Base-by-base conservation (phyloP, 345 rosid species). In the Fremontodendron californicum region DNA sequence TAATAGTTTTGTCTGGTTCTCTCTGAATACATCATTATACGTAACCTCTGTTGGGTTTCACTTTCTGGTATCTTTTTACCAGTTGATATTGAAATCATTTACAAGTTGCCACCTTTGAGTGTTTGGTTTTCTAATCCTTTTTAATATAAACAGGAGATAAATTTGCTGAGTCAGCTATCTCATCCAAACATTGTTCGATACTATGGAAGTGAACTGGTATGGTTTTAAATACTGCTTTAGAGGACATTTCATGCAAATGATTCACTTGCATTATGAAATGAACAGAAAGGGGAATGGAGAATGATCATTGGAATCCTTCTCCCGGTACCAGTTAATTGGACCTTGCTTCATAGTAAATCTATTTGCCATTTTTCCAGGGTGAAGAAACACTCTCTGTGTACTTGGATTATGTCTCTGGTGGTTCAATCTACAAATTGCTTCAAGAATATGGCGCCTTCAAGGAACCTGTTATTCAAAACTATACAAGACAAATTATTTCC, bases 341-440 rank as follows among this genome's bases (percentile, higher is more conserved):
- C 70, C 62, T 42, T 70, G 78, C 29, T 60, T 72, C 65, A 16
- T 81, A 65, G 52, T 63, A 57, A 75, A 51, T 75, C 66, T 76
- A 66, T 75, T 81, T 83, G 29, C 75, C 51, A 46, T 82, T 78
- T 82, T 76, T 74, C 77, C 84, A 96, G 99, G 86, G 88, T 78
- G 98, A 93, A 71, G 94, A 93, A 83, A 84, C 91, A 18, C 92
- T 96, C 76, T 96, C 98, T 3, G 99, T 96, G 73, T 96, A 96
- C 84, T 87, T 96, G 83, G 99, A 96, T 85, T 96, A 82, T 66
- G 94, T 96, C 61, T 93, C 99, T 37, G 98, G 98, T 82, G 99
- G 99, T 55, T 96, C 99, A 75, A 92, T 96, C 79, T 84, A 96
- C 85, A 96, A 93, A 87, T 90, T 96, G 74, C 97, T 96, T 66